These are phyloP conservation scores for Microthlaspi erraticum DNA, from an alignment of 345 rosid genomes.

Conservation along the genomic window DNA sequence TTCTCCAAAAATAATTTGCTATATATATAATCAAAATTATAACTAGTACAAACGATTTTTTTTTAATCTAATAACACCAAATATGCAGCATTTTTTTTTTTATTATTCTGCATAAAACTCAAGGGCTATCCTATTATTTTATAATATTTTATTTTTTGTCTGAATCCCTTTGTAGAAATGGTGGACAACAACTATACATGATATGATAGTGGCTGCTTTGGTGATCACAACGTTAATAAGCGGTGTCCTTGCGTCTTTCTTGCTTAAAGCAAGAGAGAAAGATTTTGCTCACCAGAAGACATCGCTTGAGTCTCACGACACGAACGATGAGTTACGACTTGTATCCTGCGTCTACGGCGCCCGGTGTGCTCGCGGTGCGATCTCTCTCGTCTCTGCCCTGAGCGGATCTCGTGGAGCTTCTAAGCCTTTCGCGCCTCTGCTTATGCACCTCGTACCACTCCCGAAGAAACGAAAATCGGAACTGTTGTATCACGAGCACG, in stretches of 20 bases:
- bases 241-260: conserved; percentile 58
- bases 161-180: conserved; percentile 43
- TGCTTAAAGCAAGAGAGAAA: conserved; percentile 53
- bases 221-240: conserved; percentile 66
- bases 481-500: conserved; percentile 72
- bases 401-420: conserved; percentile 48
- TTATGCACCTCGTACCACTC: conserved; percentile 84
- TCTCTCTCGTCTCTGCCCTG: conserved; percentile 59
- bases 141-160: too few relatives aligned
- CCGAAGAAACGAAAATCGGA: conserved; percentile 59
- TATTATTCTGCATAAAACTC: too few relatives aligned
- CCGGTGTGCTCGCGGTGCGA: conserved; percentile 65
- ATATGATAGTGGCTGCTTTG: conserved; percentile 56
- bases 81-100: too few relatives aligned
- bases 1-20: not conserved
- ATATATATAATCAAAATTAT: too few relatives aligned
- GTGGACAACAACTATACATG: conserved; percentile 55
- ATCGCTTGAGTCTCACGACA: conserved; percentile 55
- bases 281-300: conserved; percentile 52
- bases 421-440: conserved; percentile 57
- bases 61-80: too few relatives aligned
- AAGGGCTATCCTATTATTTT: too few relatives aligned
- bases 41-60: too few relatives aligned
- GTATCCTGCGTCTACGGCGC: conserved; percentile 69
- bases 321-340: conserved; percentile 67